Base-by-base conservation (phyloP, 371 early-diverging fungal species). In the Apophysomyces variabilis region DNA sequence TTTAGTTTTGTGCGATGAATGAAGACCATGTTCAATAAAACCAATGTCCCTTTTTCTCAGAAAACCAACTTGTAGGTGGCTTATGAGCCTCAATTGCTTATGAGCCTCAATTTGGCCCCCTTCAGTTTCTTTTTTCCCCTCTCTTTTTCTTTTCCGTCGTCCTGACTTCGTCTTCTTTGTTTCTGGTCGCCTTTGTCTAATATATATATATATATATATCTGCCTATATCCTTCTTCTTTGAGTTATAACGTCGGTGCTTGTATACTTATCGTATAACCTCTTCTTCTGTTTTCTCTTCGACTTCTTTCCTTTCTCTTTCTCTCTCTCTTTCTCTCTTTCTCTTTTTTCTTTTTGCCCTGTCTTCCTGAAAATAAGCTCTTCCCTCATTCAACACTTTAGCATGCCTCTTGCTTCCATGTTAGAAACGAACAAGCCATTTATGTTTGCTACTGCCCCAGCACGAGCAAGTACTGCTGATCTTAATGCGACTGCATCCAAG, bases 381-480 rank as follows among this genome's bases (percentile, higher is more conserved):
- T 38, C 45, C 47, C 58, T 13, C 39, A 21, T 44, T 37, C 36
- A 43, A 18, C 35, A 58, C 58, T 21, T 11, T 63, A 36, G 39
- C 41, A 71, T 71, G 71, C 71, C 71, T 21, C 63, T 71, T 35
- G 71, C 71, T 38, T 72, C 72, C 58, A 68, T 72, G 72, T 57
- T 72, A 37, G 72, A 72, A 68, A 61, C 72, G 6, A 67, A 67
- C 68, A 57, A 68, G 57, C 68, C 69, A 21, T 73, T 67, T 63
- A 66, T 66, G 57, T 67, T 65, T 63, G 61, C 61, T 11, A 65
- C 45, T 26, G 57, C 46, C 58, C 57, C 69, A 67, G 71, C 62
- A 59, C 76, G 61, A 64, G 67, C 69, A 60, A 68, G 58, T 56
- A 67, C 72, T 38, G 60, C 66, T 13, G 46, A 63, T 50, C 58